phyloP scores from a whole-genome alignment of 306 rosid species.

The Trichosanthes truncata region DNA sequence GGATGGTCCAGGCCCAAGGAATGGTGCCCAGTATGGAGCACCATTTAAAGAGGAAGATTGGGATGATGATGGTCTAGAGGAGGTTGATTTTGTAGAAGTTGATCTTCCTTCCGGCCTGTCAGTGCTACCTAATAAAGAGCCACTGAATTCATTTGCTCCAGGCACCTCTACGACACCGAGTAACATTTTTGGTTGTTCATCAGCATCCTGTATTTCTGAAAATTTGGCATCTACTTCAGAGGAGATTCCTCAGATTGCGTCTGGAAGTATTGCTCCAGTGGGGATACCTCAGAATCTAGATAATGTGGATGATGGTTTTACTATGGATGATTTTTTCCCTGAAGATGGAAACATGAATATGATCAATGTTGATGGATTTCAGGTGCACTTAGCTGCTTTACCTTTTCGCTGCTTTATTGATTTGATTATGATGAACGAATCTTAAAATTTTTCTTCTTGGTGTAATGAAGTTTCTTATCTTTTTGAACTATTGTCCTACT shows the following conservation, averaged over 20 bases:
- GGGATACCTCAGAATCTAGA: background rate
- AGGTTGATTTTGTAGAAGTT: constrained; percentile 18
- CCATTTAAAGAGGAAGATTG: constrained; percentile 61
- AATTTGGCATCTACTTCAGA: constrained; percentile 10
- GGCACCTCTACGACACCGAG: constrained; percentile 13
- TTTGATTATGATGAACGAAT: background rate
- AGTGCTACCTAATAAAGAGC: constrained; percentile 4
- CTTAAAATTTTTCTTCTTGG: background rate
- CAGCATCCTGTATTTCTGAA: constrained; percentile 29
- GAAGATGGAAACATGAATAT: background rate
- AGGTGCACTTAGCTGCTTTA: constrained; percentile 26
- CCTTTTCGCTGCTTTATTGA: background rate
- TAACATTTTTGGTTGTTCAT: constrained; percentile 14
- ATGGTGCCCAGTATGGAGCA: constrained; percentile 52
- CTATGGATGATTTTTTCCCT: constrained; percentile 5
- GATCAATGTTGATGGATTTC: constrained; percentile 8
- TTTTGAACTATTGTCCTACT: background rate
- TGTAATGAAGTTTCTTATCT: background rate
- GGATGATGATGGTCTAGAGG: constrained; percentile 36
- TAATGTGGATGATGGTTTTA: constrained; percentile 12
- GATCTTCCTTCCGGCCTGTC: constrained; percentile 6
- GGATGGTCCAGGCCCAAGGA: constrained; percentile 65
- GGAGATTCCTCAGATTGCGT: background rate
- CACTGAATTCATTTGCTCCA: constrained; percentile 14
- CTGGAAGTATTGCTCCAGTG: constrained; percentile 4